These are phyloP conservation scores for Acanthochlamys bracteata DNA, from an alignment of 106 monocot genomes.

Conservation along the genomic window DNA sequence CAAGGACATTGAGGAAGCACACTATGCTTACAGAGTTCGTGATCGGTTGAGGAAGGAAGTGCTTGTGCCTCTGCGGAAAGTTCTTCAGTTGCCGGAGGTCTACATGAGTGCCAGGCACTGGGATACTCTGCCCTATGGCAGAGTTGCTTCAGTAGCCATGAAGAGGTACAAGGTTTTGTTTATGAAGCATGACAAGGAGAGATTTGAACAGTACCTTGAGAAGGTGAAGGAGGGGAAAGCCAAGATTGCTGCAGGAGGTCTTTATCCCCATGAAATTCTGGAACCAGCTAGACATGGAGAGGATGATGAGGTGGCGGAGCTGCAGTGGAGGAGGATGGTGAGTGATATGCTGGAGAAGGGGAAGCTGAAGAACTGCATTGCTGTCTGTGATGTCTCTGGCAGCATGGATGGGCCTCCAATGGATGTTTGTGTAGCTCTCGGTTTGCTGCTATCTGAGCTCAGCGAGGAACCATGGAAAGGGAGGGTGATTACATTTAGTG, in stretches of 20 bases:
- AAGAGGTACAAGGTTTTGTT: slow-evolving; percentile 59
- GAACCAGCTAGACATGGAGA: slow-evolving; percentile 5
- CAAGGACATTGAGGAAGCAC: slow-evolving; percentile 27
- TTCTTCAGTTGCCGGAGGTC: slow-evolving; percentile 58
- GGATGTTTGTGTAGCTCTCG: slow-evolving; percentile 60
- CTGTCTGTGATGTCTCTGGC: slow-evolving; percentile 71
- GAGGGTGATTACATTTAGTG: slow-evolving; percentile 55
- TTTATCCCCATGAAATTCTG: slow-evolving; percentile 61
- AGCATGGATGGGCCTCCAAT: slow-evolving; percentile 57
- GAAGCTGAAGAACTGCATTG: slow-evolving; percentile 46
- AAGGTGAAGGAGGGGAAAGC: slow-evolving; percentile 42
- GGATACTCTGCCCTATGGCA: slow-evolving; percentile 47
- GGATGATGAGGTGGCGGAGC: slow-evolving; percentile 46
- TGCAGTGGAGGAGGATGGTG: slow-evolving; percentile 72
- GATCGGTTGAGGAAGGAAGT: slow-evolving; percentile 46
- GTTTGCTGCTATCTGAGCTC: slow-evolving; percentile 55
- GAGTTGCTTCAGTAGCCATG: slow-evolving; percentile 85
- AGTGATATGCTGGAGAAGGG: slow-evolving; percentile 37
- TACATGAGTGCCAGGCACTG: slow-evolving; percentile 49
- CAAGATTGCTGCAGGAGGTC: slow-evolving; percentile 67
- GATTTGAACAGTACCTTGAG: slow-evolving; percentile 36
- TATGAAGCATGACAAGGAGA: slow-evolving; percentile 33
- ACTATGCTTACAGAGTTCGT: slow-evolving; percentile 65
- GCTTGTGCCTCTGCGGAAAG: slow-evolving; percentile 53
- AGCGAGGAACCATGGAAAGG: slow-evolving; percentile 78